These are phyloP conservation scores for Triticum aestivum DNA, from an alignment of 176 grass and related monocot species.

Conservation along the genomic window IWGSC_CS_RefSeq_v2.1 NC_057799.1:164509512-164510011, in stretches of 20 bases:
- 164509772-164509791: slow-evolving; percentile 44
- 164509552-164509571: slow-evolving; percentile 37
- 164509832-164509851: slow-evolving; percentile 44
- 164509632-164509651: slow-evolving; percentile 43
- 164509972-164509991: slow-evolving; percentile 33
- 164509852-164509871: slow-evolving; percentile 41
- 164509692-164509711: slow-evolving; percentile 98
- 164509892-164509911: slow-evolving; percentile 26
- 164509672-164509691: slow-evolving; percentile 71
- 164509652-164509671: slow-evolving; percentile 41
- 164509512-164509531: slow-evolving; percentile 76
- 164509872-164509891: slow-evolving; percentile 20
- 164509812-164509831: slow-evolving; percentile 51
- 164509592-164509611: slow-evolving; percentile 36
- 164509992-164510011: slow-evolving; percentile 49
- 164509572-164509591: slow-evolving; percentile 58
- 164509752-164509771: slow-evolving; percentile 68
- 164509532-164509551: slow-evolving; percentile 56
- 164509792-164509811: slow-evolving; percentile 38
- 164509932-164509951: slow-evolving; percentile 24
- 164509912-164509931: slow-evolving; percentile 26
- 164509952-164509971: slow-evolving; percentile 36
- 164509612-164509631: slow-evolving; percentile 38
- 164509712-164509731: slow-evolving; percentile 68
- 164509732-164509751: slow-evolving; percentile 75